These are phyloP conservation scores for Camellia granthamiana DNA, from an alignment of 148 eudicot genomes.

Conservation along the genomic window DNA sequence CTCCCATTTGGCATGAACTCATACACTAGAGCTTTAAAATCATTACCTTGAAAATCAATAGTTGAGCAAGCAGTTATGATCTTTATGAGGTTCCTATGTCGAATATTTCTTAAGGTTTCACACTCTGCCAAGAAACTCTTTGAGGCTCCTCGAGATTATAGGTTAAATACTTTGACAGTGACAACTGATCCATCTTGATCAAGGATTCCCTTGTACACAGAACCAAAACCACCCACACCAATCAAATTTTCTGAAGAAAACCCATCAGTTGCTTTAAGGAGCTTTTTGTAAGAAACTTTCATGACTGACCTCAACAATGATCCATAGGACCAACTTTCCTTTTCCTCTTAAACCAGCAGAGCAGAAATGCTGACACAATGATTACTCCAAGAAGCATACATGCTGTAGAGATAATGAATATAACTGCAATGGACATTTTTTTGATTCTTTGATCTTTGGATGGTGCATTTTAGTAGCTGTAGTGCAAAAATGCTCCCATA, in stretches of 20 bases:
- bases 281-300: background rate
- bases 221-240: background rate
- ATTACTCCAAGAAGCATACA: background rate
- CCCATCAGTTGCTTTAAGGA: slow-evolving; percentile 2
- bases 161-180: slow-evolving; percentile 15
- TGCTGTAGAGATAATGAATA: background rate
- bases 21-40: slow-evolving; percentile 15
- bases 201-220: background rate
- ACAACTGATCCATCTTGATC: background rate
- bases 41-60: slow-evolving; percentile 8
- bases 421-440: background rate
- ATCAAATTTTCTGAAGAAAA: background rate
- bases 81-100: slow-evolving; percentile 14
- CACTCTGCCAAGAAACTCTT: slow-evolving; percentile 13
- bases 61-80: slow-evolving; percentile 7
- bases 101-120: background rate
- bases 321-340: background rate
- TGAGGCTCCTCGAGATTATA: background rate
- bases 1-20: slow-evolving; percentile 18
- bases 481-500: slow-evolving; percentile 16
- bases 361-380: background rate
- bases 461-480: slow-evolving; percentile 3
- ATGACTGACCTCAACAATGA: background rate
- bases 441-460: too few relatives aligned
- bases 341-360: background rate